A percentile compares a stretch with the other conserved stretches of the same genome.
These are phyloP conservation scores for Salix caprea DNA, from an alignment of 345 rosid species.

Conservation along the genomic window DNA sequence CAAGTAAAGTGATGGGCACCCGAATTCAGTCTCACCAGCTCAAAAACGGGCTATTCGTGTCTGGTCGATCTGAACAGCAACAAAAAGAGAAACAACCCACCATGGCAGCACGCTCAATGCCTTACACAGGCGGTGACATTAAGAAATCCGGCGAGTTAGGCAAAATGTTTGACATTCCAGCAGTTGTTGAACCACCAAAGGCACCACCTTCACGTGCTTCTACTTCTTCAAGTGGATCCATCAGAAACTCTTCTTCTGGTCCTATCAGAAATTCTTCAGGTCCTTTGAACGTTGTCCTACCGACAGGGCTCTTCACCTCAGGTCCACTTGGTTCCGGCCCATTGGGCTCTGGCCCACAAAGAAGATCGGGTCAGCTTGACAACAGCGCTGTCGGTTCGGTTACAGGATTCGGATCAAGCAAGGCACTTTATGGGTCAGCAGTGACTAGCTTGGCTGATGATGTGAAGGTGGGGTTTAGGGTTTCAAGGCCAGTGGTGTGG, in stretches of 20 bases:
- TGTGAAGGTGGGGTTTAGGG: conserved; percentile 68
- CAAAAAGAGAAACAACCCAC: conserved; percentile 70
- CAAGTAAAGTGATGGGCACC: conserved; percentile 42
- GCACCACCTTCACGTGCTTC: conserved; percentile 50
- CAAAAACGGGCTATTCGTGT: conserved; percentile 70
- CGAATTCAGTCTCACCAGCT: conserved; percentile 89
- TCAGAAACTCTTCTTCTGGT: conserved; percentile 56
- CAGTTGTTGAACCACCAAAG: conserved; percentile 27
- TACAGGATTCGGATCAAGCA: conserved; percentile 33
- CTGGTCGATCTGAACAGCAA: conserved; percentile 64
- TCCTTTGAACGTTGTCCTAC: conserved; percentile 56
- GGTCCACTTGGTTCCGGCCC: conserved; percentile 51
- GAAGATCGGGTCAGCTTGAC: conserved; percentile 76
- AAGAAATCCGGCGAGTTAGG: conserved; percentile 95
- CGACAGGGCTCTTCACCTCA: conserved; percentile 93
- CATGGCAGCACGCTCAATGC: conserved; percentile 72
- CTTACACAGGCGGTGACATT: conserved; percentile 88
- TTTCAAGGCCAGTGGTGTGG: conserved; percentile 74
- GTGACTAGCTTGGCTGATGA: conserved; percentile 65
- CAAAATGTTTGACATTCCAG: conserved; percentile 86
- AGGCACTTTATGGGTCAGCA: conserved; percentile 67
- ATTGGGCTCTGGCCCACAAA: conserved; percentile 19
- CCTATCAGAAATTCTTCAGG: conserved; percentile 67
- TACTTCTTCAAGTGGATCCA: conserved; percentile 75
- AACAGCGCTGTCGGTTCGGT: conserved; percentile 15